Percentiles rank a stretch among this genome's conserved stretches.
These are phyloP conservation scores for Talaromyces sp. DNA, from an alignment of 2,329 filamentous ascomycete species.

Conservation along the genomic window DNA sequence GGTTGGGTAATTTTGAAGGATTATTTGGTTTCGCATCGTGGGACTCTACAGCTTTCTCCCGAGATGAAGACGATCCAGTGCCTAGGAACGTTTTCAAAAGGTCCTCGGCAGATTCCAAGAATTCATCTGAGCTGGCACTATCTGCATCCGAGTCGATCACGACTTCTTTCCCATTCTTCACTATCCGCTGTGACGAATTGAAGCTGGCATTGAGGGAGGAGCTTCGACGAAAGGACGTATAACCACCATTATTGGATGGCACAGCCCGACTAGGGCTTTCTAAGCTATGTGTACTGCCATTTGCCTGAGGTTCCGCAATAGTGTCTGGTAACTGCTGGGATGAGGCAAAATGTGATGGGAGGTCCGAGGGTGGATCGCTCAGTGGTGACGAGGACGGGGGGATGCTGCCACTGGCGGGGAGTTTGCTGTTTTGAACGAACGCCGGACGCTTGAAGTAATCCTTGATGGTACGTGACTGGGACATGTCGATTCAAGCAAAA, in stretches of 20 bases:
- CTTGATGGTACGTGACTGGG: slow-evolving; percentile 33
- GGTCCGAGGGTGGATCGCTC: slow-evolving; percentile 24
- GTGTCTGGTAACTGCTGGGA: slow-evolving; percentile 18
- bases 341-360: slow-evolving; percentile 17
- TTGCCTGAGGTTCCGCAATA: slow-evolving; percentile 16
- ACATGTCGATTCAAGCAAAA: slow-evolving; percentile 19
- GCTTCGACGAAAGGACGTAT: slow-evolving; percentile 13
- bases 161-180: slow-evolving; percentile 51
- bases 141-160: slow-evolving; percentile 68
- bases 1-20: slow-evolving; percentile 14
- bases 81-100: slow-evolving; percentile 36
- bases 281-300: slow-evolving; percentile 17
- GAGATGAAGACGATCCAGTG: slow-evolving; percentile 16
- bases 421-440: slow-evolving; percentile 19
- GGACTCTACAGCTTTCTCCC: slow-evolving; percentile 13
- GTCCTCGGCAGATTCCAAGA: slow-evolving; percentile 53
- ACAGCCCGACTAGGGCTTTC: slow-evolving; percentile 7
- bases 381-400: slow-evolving; percentile 25
- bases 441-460: slow-evolving; percentile 45
- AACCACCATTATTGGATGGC: slow-evolving; percentile 20
- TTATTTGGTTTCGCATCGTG: slow-evolving; percentile 10
- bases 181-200: slow-evolving; percentile 45
- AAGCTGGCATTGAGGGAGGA: slow-evolving; percentile 23
- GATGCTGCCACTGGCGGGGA: not conserved
- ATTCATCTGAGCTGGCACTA: slow-evolving; percentile 54